Base-by-base conservation (phyloP, 2,329 filamentous ascomycete species). In the Beauveria sp. region DNA sequence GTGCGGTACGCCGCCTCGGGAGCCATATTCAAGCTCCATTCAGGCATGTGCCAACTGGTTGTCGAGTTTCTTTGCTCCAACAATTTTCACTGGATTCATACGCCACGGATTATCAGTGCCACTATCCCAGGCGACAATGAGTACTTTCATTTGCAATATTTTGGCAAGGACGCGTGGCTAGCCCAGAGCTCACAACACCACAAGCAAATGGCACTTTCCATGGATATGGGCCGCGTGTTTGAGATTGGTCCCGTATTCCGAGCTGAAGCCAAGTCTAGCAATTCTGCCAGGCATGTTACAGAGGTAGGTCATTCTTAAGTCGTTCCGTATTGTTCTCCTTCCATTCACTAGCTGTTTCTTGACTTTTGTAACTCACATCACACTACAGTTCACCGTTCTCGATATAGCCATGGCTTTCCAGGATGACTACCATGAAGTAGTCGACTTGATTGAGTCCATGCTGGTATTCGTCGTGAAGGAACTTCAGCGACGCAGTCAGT, bases 21-120 rank as follows among this genome's bases (percentile, higher is more conserved):
- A 1, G 53, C 53, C 26, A 46, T 55, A 16, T 55, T 55, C 53
- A 55, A 55, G 53, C 53, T 55, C 9, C 53, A 55, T 55, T 55
- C 53, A 10, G 53, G 53, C 53, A 55, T 55, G 53, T 55, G 53
- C 41, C 53, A 55, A n/a, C 53, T 55, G 24, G 26, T 55, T 43
- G 53, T 55, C 26, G 53, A 55, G 41, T 55, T 55, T 55, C 53
- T 55, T 5, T 55, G 24, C 12, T 46, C 53, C 18, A 55, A 55
- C 5, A 34, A 46, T 2, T 55, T 55, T 14, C 53, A 55, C 26
- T 55, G 53, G 53, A 46, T 55, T 3, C 53, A 55, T 34, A 55
- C 53, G 9, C 53, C 53, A 18, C 53, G 53, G 2, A 55, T 55
- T 5, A 55, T 55, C 2, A 55, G 53, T 34, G 24, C 53, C n/a